These are phyloP conservation scores for Trichosanthes cucumerina DNA, from an alignment of 306 rosid species.

Conservation along the genomic window DNA sequence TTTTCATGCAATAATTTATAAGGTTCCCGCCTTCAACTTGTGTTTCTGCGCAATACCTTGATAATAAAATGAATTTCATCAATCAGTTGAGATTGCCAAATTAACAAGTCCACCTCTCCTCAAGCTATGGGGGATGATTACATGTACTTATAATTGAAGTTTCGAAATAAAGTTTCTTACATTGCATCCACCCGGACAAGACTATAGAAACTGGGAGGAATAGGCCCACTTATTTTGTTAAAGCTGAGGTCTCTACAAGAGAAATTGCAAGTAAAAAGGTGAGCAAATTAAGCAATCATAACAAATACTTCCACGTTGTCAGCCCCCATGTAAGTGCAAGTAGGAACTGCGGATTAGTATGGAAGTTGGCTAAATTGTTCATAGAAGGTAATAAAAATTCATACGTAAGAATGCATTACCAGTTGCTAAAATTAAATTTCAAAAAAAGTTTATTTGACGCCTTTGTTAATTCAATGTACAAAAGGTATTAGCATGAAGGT, in stretches of 20 bases:
- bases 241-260: slow-evolving; percentile 47
- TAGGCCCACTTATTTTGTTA: slow-evolving; percentile 46
- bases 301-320: not conserved
- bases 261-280: not conserved
- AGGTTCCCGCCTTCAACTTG: not conserved
- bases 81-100: not conserved
- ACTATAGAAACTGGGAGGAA: slow-evolving; percentile 25
- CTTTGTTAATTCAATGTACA: too few relatives aligned
- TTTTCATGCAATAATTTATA: not conserved
- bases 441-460: too few relatives aligned
- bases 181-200: slow-evolving; percentile 7
- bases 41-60: not conserved
- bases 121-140: not conserved
- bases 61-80: not conserved
- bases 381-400: too few relatives aligned
- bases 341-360: not conserved
- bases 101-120: not conserved
- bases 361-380: too few relatives aligned
- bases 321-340: not conserved
- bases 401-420: too few relatives aligned
- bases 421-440: too few relatives aligned
- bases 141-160: not conserved
- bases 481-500: too few relatives aligned
- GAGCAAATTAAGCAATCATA: not conserved
- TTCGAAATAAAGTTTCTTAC: slow-evolving; percentile 24